Conservation (phyloP, 305 asterid species). For the Solanum hybrid region DNA sequence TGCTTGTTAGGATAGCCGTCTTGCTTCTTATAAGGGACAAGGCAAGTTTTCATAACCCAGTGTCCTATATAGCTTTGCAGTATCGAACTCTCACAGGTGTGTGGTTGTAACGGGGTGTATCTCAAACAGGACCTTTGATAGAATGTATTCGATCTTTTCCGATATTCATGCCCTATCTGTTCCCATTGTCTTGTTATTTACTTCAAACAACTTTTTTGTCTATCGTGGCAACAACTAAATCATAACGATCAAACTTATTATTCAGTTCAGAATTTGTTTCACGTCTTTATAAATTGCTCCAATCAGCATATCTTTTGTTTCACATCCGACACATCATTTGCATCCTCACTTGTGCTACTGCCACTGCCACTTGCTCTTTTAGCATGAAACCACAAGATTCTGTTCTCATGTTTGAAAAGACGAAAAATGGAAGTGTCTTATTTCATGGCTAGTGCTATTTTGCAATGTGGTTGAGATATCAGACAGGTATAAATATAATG, state of each 20-base stretch:
- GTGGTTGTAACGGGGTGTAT: background rate
- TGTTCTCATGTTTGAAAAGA: background rate
- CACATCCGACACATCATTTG: background rate
- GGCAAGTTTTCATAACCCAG: conserved; percentile 33
- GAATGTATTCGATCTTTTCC: background rate
- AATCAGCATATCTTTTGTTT: background rate
- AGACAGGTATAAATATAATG: background rate
- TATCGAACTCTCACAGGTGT: background rate
- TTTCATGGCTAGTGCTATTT: background rate
- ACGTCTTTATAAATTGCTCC: background rate
- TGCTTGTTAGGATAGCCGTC: conserved; percentile 81
- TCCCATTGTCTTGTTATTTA: background rate
- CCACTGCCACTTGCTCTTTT: background rate
- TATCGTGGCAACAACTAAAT: background rate
- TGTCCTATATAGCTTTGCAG: background rate
- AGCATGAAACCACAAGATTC: background rate
- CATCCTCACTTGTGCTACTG: background rate
- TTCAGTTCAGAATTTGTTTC: background rate
- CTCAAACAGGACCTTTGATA: background rate
- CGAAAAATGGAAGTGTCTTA: background rate
- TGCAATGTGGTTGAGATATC: background rate
- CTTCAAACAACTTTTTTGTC: background rate
- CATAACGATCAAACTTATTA: background rate
- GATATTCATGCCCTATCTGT: background rate
- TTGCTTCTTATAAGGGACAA: conserved; percentile 70